phyloP scores from a whole-genome alignment of 192 early-diverging fungal genomes.

The Coemansia sp. region DNA sequence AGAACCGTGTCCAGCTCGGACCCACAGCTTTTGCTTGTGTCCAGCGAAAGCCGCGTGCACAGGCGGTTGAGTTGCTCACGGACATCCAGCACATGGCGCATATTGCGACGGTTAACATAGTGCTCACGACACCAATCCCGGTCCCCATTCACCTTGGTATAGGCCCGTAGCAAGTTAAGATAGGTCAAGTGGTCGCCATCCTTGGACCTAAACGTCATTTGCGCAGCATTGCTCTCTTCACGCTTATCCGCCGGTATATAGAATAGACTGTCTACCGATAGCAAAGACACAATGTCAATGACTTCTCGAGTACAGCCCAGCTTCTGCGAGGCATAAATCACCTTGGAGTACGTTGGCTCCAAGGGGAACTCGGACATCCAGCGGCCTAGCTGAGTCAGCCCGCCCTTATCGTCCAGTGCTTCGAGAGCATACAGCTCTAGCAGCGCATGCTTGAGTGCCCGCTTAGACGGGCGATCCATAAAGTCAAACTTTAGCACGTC shows the following conservation, averaged over 20 bases:
- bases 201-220: constrained; percentile 73
- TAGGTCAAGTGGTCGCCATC: constrained; percentile 95
- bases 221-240: constrained; percentile 78
- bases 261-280: constrained; percentile 91
- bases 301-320: constrained; percentile 80
- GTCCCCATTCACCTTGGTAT: constrained; percentile 74
- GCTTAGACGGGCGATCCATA: constrained; percentile 85
- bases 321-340: constrained; percentile 77
- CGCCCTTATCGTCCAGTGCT: constrained; percentile 80
- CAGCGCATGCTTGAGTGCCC: constrained; percentile 73
- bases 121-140: constrained; percentile 86
- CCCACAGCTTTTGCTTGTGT: constrained; percentile 62
- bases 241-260: constrained; percentile 84
- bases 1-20: constrained; percentile 73
- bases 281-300: constrained; percentile 83
- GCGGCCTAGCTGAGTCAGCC: constrained; percentile 71
- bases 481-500: constrained; percentile 92
- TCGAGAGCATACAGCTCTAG: constrained; percentile 86
- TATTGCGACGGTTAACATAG: constrained; percentile 83
- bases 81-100: constrained; percentile 86
- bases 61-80: constrained; percentile 81
- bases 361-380: constrained; percentile 91
- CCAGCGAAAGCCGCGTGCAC: constrained; percentile 68
- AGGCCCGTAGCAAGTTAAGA: constrained; percentile 78
- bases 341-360: constrained; percentile 85